Evolutionary conservation across 2,329 filamentous ascomycete genomes (phyloP).

Genomic region (Xylaria sp.): DNA sequence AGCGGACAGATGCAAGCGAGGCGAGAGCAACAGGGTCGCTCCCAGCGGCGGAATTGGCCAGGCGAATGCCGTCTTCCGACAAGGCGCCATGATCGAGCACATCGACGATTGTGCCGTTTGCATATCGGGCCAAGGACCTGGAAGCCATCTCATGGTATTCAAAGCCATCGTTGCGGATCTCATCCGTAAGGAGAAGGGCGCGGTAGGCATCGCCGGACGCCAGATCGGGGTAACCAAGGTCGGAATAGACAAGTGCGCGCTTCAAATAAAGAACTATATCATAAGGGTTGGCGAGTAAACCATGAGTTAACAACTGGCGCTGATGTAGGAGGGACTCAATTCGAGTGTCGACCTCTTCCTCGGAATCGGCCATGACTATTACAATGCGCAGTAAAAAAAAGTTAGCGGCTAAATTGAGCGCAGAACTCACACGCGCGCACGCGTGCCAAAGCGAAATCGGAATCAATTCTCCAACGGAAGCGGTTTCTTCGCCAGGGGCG

Average conservation of each 20-base stretch:
- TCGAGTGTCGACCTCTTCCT: conserved; percentile 46
- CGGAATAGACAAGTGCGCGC: conserved; percentile 72
- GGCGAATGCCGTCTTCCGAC: conserved; percentile 40
- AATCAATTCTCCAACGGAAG: background rate
- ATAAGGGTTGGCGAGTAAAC: conserved; percentile 59
- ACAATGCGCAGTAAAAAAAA: background rate
- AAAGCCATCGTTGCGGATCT: conserved; percentile 76
- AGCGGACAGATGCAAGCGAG: conserved; percentile 57
- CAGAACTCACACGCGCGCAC: conserved; percentile 1
- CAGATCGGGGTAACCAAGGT: conserved; percentile 86
- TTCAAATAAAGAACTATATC: conserved; percentile 70
- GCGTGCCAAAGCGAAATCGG: conserved; percentile 3
- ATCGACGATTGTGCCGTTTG: conserved; percentile 46
- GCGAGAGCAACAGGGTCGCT: conserved; percentile 51
- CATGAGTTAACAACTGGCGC: conserved; percentile 63
- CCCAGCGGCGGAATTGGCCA: conserved; percentile 42
- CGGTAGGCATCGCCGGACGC: conserved; percentile 89
- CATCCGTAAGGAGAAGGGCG: conserved; percentile 84
- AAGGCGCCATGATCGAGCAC: conserved; percentile 54
- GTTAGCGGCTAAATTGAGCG: background rate
- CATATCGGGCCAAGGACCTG: conserved; percentile 54
- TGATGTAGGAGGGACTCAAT: conserved; percentile 56
- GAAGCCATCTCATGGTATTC: conserved; percentile 78
- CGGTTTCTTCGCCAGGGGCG: background rate
- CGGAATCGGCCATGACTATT: conserved; percentile 28